A percentile compares a stretch with the other conserved stretches of the same genome.
Evolutionary conservation across 306 rosid species (phyloP).

Genomic region (Ormosia emarginata): DNA sequence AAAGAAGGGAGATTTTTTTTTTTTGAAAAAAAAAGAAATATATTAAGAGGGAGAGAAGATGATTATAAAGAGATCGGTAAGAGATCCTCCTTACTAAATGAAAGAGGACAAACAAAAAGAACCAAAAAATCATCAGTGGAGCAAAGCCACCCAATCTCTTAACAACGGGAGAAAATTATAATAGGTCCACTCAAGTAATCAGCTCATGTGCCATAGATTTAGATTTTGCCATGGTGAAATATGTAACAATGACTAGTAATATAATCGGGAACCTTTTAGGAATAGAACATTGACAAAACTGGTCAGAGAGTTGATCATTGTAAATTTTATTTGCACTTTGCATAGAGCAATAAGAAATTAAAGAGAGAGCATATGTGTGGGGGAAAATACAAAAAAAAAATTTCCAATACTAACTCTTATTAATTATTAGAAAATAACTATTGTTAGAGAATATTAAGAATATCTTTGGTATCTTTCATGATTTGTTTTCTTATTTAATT

Average conservation of each 20-base stretch:
- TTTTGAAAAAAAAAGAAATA: too few relatives aligned
- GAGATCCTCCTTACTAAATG: too few relatives aligned
- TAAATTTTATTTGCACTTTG: not conserved
- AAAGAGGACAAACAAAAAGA: too few relatives aligned
- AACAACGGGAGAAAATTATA: not conserved
- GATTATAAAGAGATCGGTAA: too few relatives aligned
- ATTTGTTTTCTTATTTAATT: too few relatives aligned
- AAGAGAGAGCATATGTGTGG: not conserved
- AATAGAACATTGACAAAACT: not conserved
- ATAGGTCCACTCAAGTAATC: not conserved
- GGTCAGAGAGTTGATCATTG: not conserved
- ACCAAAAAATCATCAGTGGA: too few relatives aligned
- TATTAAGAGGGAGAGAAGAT: too few relatives aligned
- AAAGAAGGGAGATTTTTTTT: not conserved
- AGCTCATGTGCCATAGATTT: conserved; percentile 7
- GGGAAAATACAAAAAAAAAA: not conserved
- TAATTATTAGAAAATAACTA: conserved; percentile 2
- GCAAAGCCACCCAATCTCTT: too few relatives aligned
- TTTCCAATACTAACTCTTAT: not conserved
- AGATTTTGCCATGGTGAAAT: not conserved
- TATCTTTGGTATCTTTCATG: too few relatives aligned
- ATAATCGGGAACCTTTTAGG: not conserved
- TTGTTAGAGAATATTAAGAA: too few relatives aligned
- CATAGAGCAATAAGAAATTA: not conserved
- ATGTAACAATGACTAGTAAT: not conserved